These are phyloP conservation scores for Pythium guiyangense DNA, from an alignment of 352 stramenopile genomes.

Conservation along the genomic window DNA sequence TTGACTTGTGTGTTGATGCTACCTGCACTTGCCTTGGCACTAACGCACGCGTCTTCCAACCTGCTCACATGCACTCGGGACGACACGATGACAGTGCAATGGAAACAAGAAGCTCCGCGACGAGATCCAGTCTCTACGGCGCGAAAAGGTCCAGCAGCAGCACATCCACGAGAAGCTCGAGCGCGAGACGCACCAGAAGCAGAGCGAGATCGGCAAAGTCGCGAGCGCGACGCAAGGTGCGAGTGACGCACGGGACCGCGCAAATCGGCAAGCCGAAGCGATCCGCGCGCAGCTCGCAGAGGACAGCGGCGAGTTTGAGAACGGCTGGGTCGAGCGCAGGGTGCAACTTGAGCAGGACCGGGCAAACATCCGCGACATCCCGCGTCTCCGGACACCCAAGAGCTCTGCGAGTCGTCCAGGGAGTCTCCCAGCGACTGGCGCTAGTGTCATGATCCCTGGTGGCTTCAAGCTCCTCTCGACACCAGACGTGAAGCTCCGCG, in stretches of 20 bases:
- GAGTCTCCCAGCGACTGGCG: background rate
- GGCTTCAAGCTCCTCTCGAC: conserved; percentile 63
- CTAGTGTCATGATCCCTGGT: conserved; percentile 5
- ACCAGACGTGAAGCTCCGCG: conserved; percentile 60
- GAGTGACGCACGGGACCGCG: conserved; percentile 79
- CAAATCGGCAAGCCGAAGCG: conserved; percentile 73
- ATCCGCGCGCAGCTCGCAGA: conserved; percentile 71
- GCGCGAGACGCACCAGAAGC: conserved; percentile 80
- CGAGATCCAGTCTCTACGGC: conserved; percentile 71
- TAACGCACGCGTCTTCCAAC: background rate
- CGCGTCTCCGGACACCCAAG: conserved; percentile 59
- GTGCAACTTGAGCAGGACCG: conserved; percentile 82
- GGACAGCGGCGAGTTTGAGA: conserved; percentile 82
- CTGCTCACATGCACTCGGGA: background rate
- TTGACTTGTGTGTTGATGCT: background rate
- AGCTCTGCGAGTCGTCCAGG: conserved; percentile 13
- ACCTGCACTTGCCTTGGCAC: background rate
- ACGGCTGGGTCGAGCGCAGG: conserved; percentile 82
- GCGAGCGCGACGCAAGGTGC: conserved; percentile 70
- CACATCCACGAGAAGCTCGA: conserved; percentile 76
- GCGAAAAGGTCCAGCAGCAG: conserved; percentile 77
- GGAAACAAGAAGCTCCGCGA: conserved; percentile 77
- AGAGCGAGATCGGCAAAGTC: conserved; percentile 80
- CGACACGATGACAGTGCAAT: conserved; percentile 34
- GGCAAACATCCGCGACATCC: conserved; percentile 70